Evolutionary conservation across 169 alveolate genomes (phyloP).

Genomic region (Cryptosporidium muris): DNA sequence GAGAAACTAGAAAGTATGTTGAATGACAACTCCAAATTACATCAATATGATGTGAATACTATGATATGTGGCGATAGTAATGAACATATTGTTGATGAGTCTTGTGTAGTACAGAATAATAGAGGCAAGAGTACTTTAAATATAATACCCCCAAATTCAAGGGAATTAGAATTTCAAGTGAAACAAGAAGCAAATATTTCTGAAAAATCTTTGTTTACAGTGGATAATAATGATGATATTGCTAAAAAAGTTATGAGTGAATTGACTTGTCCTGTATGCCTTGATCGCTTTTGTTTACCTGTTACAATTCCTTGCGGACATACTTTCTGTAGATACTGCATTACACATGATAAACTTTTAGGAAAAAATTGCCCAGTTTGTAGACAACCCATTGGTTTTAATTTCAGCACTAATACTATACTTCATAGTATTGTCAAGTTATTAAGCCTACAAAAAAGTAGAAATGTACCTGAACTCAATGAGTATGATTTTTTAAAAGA

Average conservation of each 20-base stretch:
- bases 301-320: constrained; percentile 90
- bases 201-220: background rate
- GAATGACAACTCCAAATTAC: too few relatives aligned
- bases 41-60: too few relatives aligned
- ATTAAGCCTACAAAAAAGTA: constrained; percentile 48
- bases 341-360: constrained; percentile 79
- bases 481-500: background rate
- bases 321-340: constrained; percentile 89
- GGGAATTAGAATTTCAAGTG: too few relatives aligned
- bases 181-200: background rate
- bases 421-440: constrained; percentile 81
- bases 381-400: constrained; percentile 83
- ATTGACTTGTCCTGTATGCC: constrained; percentile 87
- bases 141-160: too few relatives aligned
- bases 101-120: too few relatives aligned
- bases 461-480: background rate
- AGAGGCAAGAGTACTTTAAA: too few relatives aligned
- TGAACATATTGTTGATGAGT: too few relatives aligned
- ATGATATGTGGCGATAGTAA: too few relatives aligned
- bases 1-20: too few relatives aligned
- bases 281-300: constrained; percentile 86
- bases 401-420: constrained; percentile 82
- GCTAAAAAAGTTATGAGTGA: constrained; percentile 71
- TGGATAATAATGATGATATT: background rate
- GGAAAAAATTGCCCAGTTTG: constrained; percentile 87